phyloP scores from a whole-genome alignment of 345 rosid species.

The Triadica sebifera region DNA sequence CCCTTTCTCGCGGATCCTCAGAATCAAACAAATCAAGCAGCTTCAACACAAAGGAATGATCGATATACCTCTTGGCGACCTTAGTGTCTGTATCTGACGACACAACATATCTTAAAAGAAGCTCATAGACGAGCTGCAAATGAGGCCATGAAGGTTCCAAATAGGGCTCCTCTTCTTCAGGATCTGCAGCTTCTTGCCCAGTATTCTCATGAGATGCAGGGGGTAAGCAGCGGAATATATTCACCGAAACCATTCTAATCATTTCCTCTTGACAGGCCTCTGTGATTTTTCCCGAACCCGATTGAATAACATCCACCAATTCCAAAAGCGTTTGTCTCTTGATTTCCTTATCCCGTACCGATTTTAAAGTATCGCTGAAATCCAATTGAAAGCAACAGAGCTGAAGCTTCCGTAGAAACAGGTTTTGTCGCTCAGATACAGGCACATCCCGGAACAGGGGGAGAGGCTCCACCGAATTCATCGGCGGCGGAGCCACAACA shows the following conservation, averaged over 20 bases:
- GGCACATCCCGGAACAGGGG: slow-evolving; percentile 65
- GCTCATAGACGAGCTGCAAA: slow-evolving; percentile 79
- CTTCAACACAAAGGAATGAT: slow-evolving; percentile 69
- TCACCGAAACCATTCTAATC: slow-evolving; percentile 65
- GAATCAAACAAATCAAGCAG: slow-evolving; percentile 81
- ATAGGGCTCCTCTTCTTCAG: slow-evolving; percentile 83
- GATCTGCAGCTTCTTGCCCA: slow-evolving; percentile 69
- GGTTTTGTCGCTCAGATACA: slow-evolving; percentile 52
- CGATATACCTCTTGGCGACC: slow-evolving; percentile 72
- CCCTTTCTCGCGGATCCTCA: slow-evolving; percentile 83
- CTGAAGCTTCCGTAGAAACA: slow-evolving; percentile 71
- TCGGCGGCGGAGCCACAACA: slow-evolving; percentile 40
- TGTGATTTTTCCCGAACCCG: slow-evolving; percentile 63
- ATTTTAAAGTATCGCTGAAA: slow-evolving; percentile 51
- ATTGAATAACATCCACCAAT: slow-evolving; percentile 74
- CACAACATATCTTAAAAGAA: slow-evolving; percentile 67
- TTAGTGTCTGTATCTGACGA: slow-evolving; percentile 79
- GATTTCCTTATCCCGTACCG: slow-evolving; percentile 73
- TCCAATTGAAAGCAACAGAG: slow-evolving; percentile 79
- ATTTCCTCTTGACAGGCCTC: slow-evolving; percentile 78
- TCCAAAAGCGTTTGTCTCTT: slow-evolving; percentile 75
- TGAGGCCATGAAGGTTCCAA: slow-evolving; percentile 91
- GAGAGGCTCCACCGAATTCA: slow-evolving; percentile 62
- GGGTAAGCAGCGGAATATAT: slow-evolving; percentile 71
- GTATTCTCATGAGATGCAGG: slow-evolving; percentile 77